Evolutionary conservation across 1,284 basidiomycete species (phyloP).

Genomic region (Apiotrichum siamense): DNA sequence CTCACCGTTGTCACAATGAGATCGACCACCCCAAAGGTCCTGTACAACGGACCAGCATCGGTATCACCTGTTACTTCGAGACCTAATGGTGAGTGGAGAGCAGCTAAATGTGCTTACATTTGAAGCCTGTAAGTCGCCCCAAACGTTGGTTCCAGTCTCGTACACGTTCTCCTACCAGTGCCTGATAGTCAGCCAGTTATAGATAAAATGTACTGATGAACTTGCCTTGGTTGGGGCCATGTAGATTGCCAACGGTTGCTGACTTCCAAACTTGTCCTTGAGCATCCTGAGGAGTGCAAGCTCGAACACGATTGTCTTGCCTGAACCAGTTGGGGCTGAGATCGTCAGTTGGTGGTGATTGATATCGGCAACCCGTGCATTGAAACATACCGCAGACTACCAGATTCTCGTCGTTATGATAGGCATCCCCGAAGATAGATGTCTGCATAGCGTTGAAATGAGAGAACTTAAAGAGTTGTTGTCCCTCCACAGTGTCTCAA

Average conservation of each 20-base stretch:
- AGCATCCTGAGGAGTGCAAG: slow-evolving; percentile 77
- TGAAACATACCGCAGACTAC: slow-evolving; percentile 63
- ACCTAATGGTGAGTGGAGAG: slow-evolving; percentile 50
- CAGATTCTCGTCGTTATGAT: slow-evolving; percentile 66
- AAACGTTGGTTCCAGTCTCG: slow-evolving; percentile 73
- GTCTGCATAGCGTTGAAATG: slow-evolving; percentile 23
- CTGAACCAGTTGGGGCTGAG: slow-evolving; percentile 81
- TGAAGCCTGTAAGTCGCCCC: slow-evolving; percentile 61
- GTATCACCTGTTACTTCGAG: slow-evolving; percentile 91
- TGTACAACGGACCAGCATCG: slow-evolving; percentile 59
- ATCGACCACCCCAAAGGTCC: slow-evolving; percentile 59
- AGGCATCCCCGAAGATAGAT: slow-evolving; percentile 43
- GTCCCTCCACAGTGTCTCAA: slow-evolving; percentile 4
- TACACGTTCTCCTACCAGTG: slow-evolving; percentile 76
- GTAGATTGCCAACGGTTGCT: slow-evolving; percentile 64
- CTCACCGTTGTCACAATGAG: slow-evolving; percentile 76
- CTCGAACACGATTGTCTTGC: slow-evolving; percentile 91
- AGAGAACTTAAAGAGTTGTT: slow-evolving; percentile 10
- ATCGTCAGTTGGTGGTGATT: slow-evolving; percentile 3
- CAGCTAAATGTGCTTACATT: slow-evolving; percentile 55
- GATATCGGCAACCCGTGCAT: too few species aligned
- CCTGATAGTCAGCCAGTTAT: slow-evolving; percentile 51
- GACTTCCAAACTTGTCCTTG: slow-evolving; percentile 49
- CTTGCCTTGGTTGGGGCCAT: slow-evolving; percentile 86
- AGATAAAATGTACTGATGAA: too few species aligned